Conservation (phyloP, 805 yeast species). For the Myxozyma mucilagina region DNA sequence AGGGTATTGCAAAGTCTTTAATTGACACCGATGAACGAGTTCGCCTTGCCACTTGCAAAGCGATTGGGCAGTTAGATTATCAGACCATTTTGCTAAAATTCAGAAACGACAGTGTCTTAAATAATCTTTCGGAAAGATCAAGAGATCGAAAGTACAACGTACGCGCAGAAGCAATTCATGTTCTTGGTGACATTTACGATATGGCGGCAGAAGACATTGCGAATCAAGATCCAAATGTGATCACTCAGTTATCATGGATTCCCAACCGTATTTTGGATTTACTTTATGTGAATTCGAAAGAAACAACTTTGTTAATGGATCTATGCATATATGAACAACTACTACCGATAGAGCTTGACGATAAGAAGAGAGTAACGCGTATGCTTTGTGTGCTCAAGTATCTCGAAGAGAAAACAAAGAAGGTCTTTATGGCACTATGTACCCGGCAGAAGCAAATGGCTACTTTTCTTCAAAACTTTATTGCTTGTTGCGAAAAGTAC, state of each 20-base stretch:
- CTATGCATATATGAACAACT: conserved; percentile 57
- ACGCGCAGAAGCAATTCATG: conserved; percentile 57
- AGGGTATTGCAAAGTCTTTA: conserved; percentile 65
- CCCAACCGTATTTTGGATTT: conserved; percentile 68
- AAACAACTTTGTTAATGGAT: conserved; percentile 68
- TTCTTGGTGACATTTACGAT: conserved; percentile 59
- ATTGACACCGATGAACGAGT: conserved; percentile 76
- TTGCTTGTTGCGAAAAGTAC: conserved; percentile 46
- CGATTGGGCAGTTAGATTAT: conserved; percentile 49
- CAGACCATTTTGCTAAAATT: conserved; percentile 51
- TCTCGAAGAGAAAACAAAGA: conserved; percentile 58
- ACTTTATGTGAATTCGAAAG: conserved; percentile 69
- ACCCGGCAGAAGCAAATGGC: conserved; percentile 60
- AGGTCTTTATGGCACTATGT: conserved; percentile 67
- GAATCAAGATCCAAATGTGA: conserved; percentile 38
- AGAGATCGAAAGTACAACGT: conserved; percentile 71
- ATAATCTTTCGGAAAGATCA: conserved; percentile 59
- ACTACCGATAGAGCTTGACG: conserved; percentile 52
- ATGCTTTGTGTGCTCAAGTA: conserved; percentile 50
- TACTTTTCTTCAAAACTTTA: background rate
- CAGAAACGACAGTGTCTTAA: conserved; percentile 50
- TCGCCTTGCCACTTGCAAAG: conserved; percentile 58
- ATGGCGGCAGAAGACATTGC: conserved; percentile 43
- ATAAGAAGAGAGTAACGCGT: conserved; percentile 52
- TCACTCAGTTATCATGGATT: conserved; percentile 48